Evolutionary conservation across 768 basidiomycete species (phyloP), one percentile per base, ranked within the genome.

Genomic region (Mycena olivaceomarginata): DNA sequence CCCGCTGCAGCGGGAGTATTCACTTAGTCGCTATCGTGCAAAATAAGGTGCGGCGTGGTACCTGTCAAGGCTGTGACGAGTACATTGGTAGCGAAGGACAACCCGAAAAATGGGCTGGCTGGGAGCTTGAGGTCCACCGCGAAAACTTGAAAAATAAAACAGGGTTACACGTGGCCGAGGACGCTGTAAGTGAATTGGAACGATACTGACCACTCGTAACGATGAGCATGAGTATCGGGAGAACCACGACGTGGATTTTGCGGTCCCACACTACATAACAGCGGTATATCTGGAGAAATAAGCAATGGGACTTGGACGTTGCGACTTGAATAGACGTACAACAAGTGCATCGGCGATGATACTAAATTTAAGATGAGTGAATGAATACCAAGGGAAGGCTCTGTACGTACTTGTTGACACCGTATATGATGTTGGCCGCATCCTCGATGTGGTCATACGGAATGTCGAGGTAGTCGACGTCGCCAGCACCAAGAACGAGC

Each of bases 371-470:
- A 11, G 25, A 25, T 5, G 15, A 10, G 56, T 41, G 48, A 80
- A 41, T 75, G 57, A n/a, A 46, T 39, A 48, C 37, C 9, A 31
- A 22, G 20, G 25, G 37, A 53, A 20, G 43, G 1, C 6, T 20
- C 10, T 13, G 18, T 6, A 82, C 85, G 76, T 72, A 85, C 85
- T 85, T 85, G 82, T 82, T 84, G n/a, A 82, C 82, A 64, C 83
- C 84, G 67, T 83, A 85, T 13, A 84, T 82, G 12, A 85, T 81
- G 51, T 80, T 81, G 68, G 83, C 82, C 76, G 75, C 75, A 39
- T 78, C 81, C 56, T 81, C 80, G 15, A 85, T 62, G 63, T 82
- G 74, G 65, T 77, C 75, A 41, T 80, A 78, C 53, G 84, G 82
- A 48, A 84, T 79, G 25, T 80, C 81, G 43, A 81, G 70, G 41